A percentile compares a stretch with the other conserved stretches of the same genome.
phyloP scores from a whole-genome alignment of 352 stramenopile species.

The Saprolegnia parasitica region DNA sequence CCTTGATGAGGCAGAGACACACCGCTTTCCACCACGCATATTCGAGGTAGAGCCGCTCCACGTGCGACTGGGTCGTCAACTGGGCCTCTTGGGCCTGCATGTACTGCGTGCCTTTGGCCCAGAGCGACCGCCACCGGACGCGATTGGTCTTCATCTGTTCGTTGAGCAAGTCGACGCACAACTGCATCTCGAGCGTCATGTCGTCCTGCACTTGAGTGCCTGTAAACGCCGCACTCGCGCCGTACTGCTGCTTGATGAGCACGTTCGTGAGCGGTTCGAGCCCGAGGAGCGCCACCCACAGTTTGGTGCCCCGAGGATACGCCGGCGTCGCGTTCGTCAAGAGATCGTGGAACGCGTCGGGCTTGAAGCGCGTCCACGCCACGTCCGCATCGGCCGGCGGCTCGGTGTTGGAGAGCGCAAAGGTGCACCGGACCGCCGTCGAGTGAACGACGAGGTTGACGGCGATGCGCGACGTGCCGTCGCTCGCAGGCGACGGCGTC shows the following conservation, averaged over 20 bases:
- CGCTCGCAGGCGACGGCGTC: neutral
- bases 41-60: conserved; percentile 69
- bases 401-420: conserved; percentile 21
- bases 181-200: conserved; percentile 63
- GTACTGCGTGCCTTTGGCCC: conserved; percentile 41
- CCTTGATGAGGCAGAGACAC: conserved; percentile 58
- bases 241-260: conserved; percentile 27
- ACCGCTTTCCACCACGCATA: conserved; percentile 73
- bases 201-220: conserved; percentile 39
- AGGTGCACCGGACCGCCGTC: conserved; percentile 34
- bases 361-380: conserved; percentile 55
- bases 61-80: conserved; percentile 10
- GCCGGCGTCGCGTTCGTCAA: conserved; percentile 42
- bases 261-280: neutral
- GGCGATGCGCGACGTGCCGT: conserved; percentile 17
- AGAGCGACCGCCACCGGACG: conserved; percentile 47
- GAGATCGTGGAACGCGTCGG: conserved; percentile 50
- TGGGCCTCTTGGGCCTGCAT: conserved; percentile 32
- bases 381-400: neutral
- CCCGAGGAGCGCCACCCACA: conserved; percentile 57
- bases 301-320: conserved; percentile 34
- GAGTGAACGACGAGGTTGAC: conserved; percentile 42
- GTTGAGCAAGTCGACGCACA: conserved; percentile 70
- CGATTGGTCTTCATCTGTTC: conserved; percentile 74
- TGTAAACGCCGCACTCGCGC: conserved; percentile 1